Evolutionary conservation across 805 yeast genomes (phyloP).

Genomic region (Hermanozyma aechmeae): DNA sequence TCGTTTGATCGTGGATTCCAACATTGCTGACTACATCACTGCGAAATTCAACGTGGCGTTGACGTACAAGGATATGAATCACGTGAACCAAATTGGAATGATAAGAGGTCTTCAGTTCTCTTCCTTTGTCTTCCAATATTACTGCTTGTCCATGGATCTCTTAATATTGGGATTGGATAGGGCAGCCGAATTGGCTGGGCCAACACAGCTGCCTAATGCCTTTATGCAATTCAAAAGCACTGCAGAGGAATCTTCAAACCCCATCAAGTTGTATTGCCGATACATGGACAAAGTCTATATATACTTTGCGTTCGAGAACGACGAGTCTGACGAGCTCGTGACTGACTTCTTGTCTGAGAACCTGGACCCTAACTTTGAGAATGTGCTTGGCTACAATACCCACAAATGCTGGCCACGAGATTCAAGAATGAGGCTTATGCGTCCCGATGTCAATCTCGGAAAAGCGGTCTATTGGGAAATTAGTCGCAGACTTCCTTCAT

Average conservation of each 20-base stretch:
- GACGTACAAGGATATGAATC: slow-evolving; percentile 91
- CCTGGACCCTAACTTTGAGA: slow-evolving; percentile 90
- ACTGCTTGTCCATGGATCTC: slow-evolving; percentile 78
- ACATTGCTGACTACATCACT: slow-evolving; percentile 89
- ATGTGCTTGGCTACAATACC: slow-evolving; percentile 76
- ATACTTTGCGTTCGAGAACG: slow-evolving; percentile 63
- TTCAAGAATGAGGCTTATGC: slow-evolving; percentile 78
- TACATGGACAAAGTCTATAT: slow-evolving; percentile 77
- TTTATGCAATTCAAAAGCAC: slow-evolving; percentile 60
- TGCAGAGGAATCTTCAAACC: slow-evolving; percentile 56
- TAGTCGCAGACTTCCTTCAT: slow-evolving; percentile 65
- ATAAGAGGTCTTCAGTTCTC: slow-evolving; percentile 86
- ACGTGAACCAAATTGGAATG: slow-evolving; percentile 81
- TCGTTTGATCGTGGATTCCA: slow-evolving; percentile 76
- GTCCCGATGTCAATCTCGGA: slow-evolving; percentile 88
- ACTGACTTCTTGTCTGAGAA: slow-evolving; percentile 72
- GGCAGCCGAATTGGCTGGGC: slow-evolving; percentile 82
- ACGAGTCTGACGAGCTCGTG: slow-evolving; percentile 66
- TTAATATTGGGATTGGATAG: slow-evolving; percentile 77
- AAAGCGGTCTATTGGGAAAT: slow-evolving; percentile 91
- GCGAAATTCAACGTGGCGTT: slow-evolving; percentile 80
- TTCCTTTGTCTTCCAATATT: slow-evolving; percentile 81
- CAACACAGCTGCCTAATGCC: slow-evolving; percentile 60
- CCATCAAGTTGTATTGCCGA: slow-evolving; percentile 73
- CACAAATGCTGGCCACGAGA: slow-evolving; percentile 94